phyloP scores from a whole-genome alignment of 176 grass and related monocot genomes.

The Secale cereale region DNA sequence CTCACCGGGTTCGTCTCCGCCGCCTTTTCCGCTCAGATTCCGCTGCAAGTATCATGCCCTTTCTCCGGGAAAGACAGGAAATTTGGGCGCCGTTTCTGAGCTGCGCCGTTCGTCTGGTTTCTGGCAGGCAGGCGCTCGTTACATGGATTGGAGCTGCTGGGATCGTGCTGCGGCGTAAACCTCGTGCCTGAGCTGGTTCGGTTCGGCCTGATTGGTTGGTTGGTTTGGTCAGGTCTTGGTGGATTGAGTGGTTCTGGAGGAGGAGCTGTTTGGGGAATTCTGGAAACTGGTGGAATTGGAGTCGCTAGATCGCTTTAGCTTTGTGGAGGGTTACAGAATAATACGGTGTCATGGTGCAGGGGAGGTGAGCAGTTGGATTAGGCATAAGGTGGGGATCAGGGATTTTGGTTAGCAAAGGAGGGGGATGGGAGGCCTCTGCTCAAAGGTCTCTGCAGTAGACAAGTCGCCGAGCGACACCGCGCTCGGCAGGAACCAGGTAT shows the following conservation, averaged over 20 bases:
- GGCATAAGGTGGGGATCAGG: constrained; percentile 12
- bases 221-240: not conserved
- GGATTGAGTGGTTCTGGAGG: not conserved
- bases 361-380: constrained; percentile 19
- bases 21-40: not conserved
- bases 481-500: constrained; percentile 38
- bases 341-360: not conserved
- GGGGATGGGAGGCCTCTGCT: constrained; percentile 83
- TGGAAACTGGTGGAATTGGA: constrained; percentile 5
- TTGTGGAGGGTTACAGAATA: not conserved
- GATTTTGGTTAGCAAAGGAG: not conserved
- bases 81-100: not conserved
- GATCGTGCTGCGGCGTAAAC: not conserved
- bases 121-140: constrained; percentile 23
- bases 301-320: not conserved
- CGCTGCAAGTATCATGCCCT: not conserved
- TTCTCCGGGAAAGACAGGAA: not conserved
- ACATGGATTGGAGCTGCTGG: constrained; percentile 34
- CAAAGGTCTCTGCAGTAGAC: constrained; percentile 74
- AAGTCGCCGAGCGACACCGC: constrained; percentile 86
- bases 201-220: not conserved
- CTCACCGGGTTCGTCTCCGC: not conserved
- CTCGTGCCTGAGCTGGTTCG: not conserved
- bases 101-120: not conserved
- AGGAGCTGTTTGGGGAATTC: not conserved